Evolutionary conservation across 164 flowering plant genomes (phyloP), one percentile per base, ranked within the genome.

Genomic region (Vitis cinerea): DNA sequence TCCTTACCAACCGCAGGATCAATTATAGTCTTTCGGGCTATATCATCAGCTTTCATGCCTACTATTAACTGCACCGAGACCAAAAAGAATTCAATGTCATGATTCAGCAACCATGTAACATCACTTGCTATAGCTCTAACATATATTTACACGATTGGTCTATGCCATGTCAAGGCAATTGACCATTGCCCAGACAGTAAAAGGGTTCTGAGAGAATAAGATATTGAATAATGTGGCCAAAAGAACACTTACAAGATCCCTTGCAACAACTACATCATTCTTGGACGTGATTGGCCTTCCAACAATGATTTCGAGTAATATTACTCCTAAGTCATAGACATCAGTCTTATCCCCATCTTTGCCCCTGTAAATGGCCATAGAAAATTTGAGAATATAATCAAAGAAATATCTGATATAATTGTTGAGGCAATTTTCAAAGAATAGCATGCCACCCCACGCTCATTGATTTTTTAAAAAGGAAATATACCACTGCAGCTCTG

Each of bases 1-100:
- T 80, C 82, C 72, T 80, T 79, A n/a, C 67, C 59, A 10, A 85
- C 59, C 37, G 75, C 61, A 31, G 84, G 85, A 75, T 85, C 89
- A 3, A 75, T 68, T 3, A 82, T 65, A 29, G 74, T 82, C 64
- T 74, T 76, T 54, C 84, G 72, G 19, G 75, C 85, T 12, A 30
- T 65, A 0, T 64, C 74, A 52, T 85, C 87, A 14, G 70, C 73
- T 3, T 29, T 52, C 49, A 78, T 9, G 70, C 85, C 77, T 17
- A 70, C 81, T 63, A 65, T 70, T 50, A 85, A 17, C 87, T 85
- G 83, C 61, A 64, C 1, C 50, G 59, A 44, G 16, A 30, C 8
- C 29, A 61, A 8, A 16, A 58, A 8, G 44, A 37, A 37, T 37
- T 37, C 17, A 16, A 51, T 29, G 14, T 56, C 27, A 48, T 61